Evolutionary conservation across 768 basidiomycete genomes (phyloP).

Genomic region (Naganishia antarctica): DNA sequence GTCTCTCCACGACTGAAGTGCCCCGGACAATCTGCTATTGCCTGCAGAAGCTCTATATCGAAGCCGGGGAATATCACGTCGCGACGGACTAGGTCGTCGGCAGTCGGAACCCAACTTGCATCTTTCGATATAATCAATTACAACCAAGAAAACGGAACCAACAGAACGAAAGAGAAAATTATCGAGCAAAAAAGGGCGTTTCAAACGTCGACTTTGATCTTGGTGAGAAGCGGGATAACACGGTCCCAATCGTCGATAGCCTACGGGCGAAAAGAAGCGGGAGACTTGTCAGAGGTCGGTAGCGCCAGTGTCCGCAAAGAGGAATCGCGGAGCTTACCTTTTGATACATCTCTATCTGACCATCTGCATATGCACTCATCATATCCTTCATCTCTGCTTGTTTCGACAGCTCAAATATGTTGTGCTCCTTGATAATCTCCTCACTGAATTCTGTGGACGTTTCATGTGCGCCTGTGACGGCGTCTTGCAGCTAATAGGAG

Average conservation of each 20-base stretch:
- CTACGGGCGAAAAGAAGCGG: constrained; percentile 49
- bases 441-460: constrained; percentile 95
- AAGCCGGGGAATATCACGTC: no score
- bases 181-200: neutral
- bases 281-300: neutral
- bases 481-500: constrained; percentile 79
- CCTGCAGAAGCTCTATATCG: no score
- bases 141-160: neutral
- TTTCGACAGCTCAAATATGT: constrained; percentile 82
- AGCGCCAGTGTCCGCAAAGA: neutral
- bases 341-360: constrained; percentile 91
- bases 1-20: no score
- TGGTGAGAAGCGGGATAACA: constrained; percentile 30
- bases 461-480: constrained; percentile 88
- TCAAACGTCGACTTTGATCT: constrained; percentile 21
- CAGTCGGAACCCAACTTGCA: neutral
- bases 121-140: neutral
- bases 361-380: constrained; percentile 79
- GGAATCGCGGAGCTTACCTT: constrained; percentile 52
- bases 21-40: no score
- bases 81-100: no score
- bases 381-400: constrained; percentile 97
- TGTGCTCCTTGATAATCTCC: constrained; percentile 85
- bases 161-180: neutral
- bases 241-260: constrained; percentile 97